Percentiles rank a stretch among this genome's conserved stretches.
Conservation (phyloP, 2,329 filamentous ascomycete genomes). For the Harringtonia lauricola region DNA sequence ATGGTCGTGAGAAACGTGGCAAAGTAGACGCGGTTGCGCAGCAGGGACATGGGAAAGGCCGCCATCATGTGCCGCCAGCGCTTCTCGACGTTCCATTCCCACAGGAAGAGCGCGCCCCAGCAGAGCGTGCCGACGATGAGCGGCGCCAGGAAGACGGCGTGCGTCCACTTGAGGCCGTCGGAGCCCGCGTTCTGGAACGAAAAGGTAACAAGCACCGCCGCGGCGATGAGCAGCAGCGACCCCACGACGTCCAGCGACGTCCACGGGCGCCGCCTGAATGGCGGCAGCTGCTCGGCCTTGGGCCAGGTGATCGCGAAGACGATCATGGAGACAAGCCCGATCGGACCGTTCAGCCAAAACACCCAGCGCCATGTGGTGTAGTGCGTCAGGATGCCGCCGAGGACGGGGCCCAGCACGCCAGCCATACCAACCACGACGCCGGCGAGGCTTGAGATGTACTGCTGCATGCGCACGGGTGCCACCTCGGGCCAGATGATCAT, state of each 20-base stretch:
- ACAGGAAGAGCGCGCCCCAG: slow-evolving; percentile 26
- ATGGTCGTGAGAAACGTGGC: slow-evolving; percentile 31
- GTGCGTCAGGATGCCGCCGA: slow-evolving; percentile 39
- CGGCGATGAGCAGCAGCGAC: slow-evolving; percentile 39
- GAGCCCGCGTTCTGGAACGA: slow-evolving; percentile 42
- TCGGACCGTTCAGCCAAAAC: slow-evolving; percentile 50
- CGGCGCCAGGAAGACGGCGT: slow-evolving; percentile 29
- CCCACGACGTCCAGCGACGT: slow-evolving; percentile 41
- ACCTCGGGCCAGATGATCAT: slow-evolving; percentile 45
- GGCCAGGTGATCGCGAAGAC: slow-evolving; percentile 42
- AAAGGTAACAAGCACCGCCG: slow-evolving; percentile 44
- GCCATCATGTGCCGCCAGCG: slow-evolving; percentile 23
- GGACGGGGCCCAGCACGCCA: slow-evolving; percentile 38
- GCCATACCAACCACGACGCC: slow-evolving; percentile 36
- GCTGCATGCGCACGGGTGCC: slow-evolving; percentile 26
- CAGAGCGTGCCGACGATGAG: slow-evolving; percentile 24
- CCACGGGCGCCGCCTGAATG: slow-evolving; percentile 29
- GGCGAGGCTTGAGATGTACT: slow-evolving; percentile 34
- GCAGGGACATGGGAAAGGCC: slow-evolving; percentile 35
- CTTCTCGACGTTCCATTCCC: slow-evolving; percentile 23
- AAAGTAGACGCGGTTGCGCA: slow-evolving; percentile 35
- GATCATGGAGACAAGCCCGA: slow-evolving; percentile 33
- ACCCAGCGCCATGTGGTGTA: slow-evolving; percentile 42
- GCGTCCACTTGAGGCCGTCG: slow-evolving; percentile 26
- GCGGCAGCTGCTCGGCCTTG: slow-evolving; percentile 25